Base-by-base conservation (phyloP, 2,329 filamentous ascomycete genomes). In the Blastomyces emzantsi region DNA sequence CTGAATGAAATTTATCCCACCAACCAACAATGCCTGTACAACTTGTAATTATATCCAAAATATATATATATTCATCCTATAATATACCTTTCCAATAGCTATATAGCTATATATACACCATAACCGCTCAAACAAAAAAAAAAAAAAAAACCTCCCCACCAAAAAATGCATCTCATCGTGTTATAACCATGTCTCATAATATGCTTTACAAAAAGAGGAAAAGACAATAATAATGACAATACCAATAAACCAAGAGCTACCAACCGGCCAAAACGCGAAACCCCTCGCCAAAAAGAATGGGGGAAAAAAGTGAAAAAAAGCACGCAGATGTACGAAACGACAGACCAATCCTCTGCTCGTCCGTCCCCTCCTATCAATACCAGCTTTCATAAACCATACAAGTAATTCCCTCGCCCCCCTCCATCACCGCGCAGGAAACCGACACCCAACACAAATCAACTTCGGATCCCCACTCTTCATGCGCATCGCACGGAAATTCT, bases 401-500 rank as follows among this genome's bases (percentile, higher is more conserved):
- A 33, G 33, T 33, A 33, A 8, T 33, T 33, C 33, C 33, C 33
- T 47, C 6, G 19, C 2, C 25, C 25, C 25, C 3, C 36, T 47
- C 13, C 51, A 36, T 65, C 56, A 66, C 17, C 56, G 52, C 36
- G 65, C 65, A 41, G 64, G 62, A 51, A 51, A 60, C n/a, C 67
- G 64, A 62, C 81, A 90, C 56, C 78, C 80, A 45, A 81, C 81
- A 72, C 87, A 90, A n/a, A 86, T 79, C 67, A 89, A 73, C 65
- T 79, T 80, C 70, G 85, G 83, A 61, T 77, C 79, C 52, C 76
- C 78, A 8, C 80, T 81, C 36, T 78, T 80, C 3, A 80, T 76
- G 65, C 81, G 84, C 67, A 81, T 84, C 1, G 83, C 83, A 67
- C 84, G 84, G 67, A 90, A 90, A 65, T 86, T 84, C 25, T 75